Conservation (phyloP, 257 asterid genomes). For the Fraxinus cuspidata region DNA sequence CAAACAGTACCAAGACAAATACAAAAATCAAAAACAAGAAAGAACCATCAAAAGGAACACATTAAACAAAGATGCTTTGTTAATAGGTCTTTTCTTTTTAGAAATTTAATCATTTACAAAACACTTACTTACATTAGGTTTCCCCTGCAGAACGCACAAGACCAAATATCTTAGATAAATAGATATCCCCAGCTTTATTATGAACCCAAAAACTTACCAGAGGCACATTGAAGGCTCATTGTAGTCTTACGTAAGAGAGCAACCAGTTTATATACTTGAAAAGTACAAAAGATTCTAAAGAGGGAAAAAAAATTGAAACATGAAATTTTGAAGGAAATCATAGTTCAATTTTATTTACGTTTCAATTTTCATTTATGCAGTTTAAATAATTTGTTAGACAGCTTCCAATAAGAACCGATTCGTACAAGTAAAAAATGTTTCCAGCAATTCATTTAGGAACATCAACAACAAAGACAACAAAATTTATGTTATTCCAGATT, state of each 20-base stretch:
- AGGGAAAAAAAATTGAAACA: not conserved
- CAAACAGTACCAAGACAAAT: not conserved
- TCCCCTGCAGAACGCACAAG: not conserved
- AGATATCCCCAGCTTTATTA: not conserved
- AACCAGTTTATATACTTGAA: not conserved
- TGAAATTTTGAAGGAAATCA: not conserved
- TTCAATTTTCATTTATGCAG: not conserved
- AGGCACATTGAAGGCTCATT: no score
- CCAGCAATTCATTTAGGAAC: not conserved
- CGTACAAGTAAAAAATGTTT: not conserved
- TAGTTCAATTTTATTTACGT: not conserved
- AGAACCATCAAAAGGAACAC: not conserved
- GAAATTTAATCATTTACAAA: not conserved
- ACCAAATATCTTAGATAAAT: not conserved
- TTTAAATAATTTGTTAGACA: not conserved
- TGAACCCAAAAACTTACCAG: not conserved
- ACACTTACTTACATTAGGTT: not conserved
- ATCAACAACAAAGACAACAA: not conserved
- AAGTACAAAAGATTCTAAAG: no score
- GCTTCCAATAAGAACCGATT: not conserved
- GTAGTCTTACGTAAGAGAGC: no score
- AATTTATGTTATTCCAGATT: not conserved
- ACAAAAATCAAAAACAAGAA: not conserved
- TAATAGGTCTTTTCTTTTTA: slow-evolving; percentile 1
- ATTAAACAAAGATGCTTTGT: not conserved